Evolutionary conservation across 2,329 filamentous ascomycete genomes (phyloP).

Genomic region (Gaeumannomyces sp.): DNA sequence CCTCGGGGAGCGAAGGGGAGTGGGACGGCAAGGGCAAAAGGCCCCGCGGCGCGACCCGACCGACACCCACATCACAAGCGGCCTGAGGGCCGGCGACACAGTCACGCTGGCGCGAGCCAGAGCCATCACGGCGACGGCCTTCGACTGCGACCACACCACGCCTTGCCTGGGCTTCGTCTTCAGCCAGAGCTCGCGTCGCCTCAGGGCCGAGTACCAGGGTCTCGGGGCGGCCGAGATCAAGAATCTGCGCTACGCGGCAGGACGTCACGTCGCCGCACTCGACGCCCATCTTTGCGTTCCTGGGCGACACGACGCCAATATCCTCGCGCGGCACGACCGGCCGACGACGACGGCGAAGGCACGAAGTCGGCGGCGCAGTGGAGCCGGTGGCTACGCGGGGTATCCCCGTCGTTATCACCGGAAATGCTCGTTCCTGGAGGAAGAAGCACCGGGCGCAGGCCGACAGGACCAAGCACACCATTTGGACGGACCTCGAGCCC

Average conservation of each 20-base stretch:
- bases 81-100: slow-evolving; percentile 28
- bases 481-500: slow-evolving; percentile 38
- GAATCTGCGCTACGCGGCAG: slow-evolving; percentile 29
- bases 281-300: slow-evolving; percentile 38
- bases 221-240: slow-evolving; percentile 31
- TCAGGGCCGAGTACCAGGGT: slow-evolving; percentile 31
- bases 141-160: slow-evolving; percentile 40
- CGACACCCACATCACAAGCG: slow-evolving; percentile 34
- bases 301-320: slow-evolving; percentile 40
- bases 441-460: slow-evolving; percentile 38
- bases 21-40: slow-evolving; percentile 9
- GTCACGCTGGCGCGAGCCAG: slow-evolving; percentile 30
- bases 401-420: slow-evolving; percentile 40
- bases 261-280: slow-evolving; percentile 33
- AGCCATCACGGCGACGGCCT: slow-evolving; percentile 34
- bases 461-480: slow-evolving; percentile 39
- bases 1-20: background rate
- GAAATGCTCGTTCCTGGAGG: slow-evolving; percentile 42
- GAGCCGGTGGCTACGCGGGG: slow-evolving; percentile 30
- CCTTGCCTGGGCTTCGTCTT: slow-evolving; percentile 44
- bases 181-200: slow-evolving; percentile 29
- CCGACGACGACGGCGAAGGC: too few relatives aligned
- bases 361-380: background rate
- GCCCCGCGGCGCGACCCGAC: slow-evolving; percentile 8
- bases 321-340: slow-evolving; percentile 28